Conservation (phyloP, 805 yeast genomes). For the Sugiyamaella boreocaroliniensis region DNA sequence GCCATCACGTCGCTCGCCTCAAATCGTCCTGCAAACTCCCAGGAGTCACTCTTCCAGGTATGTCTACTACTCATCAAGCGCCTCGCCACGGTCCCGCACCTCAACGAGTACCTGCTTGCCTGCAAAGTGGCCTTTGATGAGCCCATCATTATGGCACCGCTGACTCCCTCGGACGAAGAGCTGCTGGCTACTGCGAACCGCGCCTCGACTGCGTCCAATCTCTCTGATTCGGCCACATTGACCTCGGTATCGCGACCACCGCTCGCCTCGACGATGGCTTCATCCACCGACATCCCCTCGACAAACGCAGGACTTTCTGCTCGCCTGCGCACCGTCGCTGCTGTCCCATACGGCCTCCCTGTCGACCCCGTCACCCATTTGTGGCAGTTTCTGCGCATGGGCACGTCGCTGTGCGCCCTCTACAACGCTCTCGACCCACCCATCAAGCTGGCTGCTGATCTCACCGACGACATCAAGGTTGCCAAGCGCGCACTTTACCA, state of each 20-base stretch:
- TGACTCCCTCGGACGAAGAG: constrained; percentile 1
- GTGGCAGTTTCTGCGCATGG: constrained; percentile 84
- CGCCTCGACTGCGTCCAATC: not conserved
- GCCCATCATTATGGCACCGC: constrained; percentile 1
- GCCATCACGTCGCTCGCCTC: constrained; percentile 10
- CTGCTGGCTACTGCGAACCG: constrained; percentile 6
- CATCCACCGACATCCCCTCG: constrained; percentile 17
- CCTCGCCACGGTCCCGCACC: constrained; percentile 21
- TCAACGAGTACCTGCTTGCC: constrained; percentile 14
- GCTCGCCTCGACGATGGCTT: not conserved
- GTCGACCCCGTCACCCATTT: constrained; percentile 89
- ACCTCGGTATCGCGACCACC: not conserved
- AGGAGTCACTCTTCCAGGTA: constrained; percentile 24
- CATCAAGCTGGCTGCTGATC: constrained; percentile 43
- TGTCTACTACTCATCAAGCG: constrained; percentile 21
- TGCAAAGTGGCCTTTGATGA: constrained; percentile 5
- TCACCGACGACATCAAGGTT: constrained; percentile 72
- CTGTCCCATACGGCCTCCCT: constrained; percentile 10
- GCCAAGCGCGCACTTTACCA: constrained; percentile 88
- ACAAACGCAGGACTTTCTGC: constrained; percentile 15
- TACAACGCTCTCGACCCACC: constrained; percentile 65
- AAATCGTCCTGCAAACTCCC: constrained; percentile 17
- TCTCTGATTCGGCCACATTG: constrained; percentile 8
- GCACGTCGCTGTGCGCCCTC: constrained; percentile 82
- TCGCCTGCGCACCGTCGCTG: constrained; percentile 15